phyloP scores from a whole-genome alignment of 2,329 filamentous ascomycete genomes.

The Stagonosporopsis tanaceti region DNA sequence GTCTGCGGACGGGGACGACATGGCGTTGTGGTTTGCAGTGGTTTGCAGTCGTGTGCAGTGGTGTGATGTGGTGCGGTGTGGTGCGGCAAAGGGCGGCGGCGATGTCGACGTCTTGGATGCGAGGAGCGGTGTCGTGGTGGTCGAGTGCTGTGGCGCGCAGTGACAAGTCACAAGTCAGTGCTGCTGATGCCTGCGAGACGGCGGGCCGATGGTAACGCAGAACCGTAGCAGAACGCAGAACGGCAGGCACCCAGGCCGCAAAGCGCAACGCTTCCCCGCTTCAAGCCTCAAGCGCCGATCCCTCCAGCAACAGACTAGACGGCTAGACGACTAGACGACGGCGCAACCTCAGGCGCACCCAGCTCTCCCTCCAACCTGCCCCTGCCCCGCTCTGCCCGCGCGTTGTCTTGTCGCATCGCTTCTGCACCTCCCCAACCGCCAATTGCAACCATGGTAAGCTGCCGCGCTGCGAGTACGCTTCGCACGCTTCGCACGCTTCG shows the following conservation, averaged over 20 bases:
- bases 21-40: conserved; percentile 24
- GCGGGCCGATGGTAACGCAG: not conserved
- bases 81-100: not conserved
- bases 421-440: not conserved
- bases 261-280: conserved; percentile 29
- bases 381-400: conserved; percentile 5
- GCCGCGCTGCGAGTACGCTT: conserved; percentile 4
- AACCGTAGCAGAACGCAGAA: not conserved
- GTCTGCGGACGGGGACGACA: conserved; percentile 47
- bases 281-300: conserved; percentile 30
- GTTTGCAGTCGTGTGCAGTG: not conserved
- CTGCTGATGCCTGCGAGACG: not conserved
- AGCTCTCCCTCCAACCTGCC: conserved; percentile 7
- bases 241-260: conserved; percentile 15
- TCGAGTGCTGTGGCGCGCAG: not conserved
- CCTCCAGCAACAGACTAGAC: conserved; percentile 18
- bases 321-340: conserved; percentile 16
- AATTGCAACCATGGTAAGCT: conserved; percentile 40
- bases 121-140: not conserved
- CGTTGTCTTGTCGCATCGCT: not conserved
- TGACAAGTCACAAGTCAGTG: not conserved
- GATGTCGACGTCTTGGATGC: not conserved
- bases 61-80: not conserved
- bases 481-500: not conserved
- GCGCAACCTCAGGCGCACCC: conserved; percentile 20